These are phyloP conservation scores for Inga laurina DNA, from an alignment of 306 rosid genomes.

Conservation along the genomic window DNA sequence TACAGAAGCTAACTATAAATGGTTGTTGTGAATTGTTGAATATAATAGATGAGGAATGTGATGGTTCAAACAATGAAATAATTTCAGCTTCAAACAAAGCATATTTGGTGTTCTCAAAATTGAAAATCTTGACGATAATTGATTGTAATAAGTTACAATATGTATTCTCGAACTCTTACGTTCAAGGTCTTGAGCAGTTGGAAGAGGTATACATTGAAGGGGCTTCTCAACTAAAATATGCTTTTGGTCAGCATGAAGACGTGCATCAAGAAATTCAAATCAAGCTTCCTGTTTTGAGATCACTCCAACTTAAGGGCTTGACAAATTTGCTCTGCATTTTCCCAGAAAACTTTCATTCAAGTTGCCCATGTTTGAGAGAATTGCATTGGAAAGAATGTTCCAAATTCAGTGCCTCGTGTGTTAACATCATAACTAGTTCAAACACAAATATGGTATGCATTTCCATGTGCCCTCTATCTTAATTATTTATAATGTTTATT, in stretches of 20 bases:
- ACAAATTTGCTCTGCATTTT: background rate
- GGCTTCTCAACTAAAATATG: background rate
- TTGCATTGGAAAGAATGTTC: background rate
- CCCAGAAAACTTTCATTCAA: background rate
- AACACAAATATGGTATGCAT: background rate
- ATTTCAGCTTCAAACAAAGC: background rate
- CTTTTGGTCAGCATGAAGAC: background rate
- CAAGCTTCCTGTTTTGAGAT: background rate
- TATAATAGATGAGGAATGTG: background rate
- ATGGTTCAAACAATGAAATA: background rate
- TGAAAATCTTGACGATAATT: background rate
- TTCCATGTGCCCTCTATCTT: background rate
- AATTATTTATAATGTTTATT: too few species aligned
- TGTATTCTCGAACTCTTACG: background rate
- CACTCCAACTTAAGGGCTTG: background rate
- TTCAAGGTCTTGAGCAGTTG: background rate
- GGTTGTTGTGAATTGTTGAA: background rate
- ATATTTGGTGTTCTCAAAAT: background rate
- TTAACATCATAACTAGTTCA: background rate
- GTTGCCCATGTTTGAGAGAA: constrained; percentile 1
- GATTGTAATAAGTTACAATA: background rate
- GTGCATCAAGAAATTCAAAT: background rate
- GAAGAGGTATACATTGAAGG: background rate
- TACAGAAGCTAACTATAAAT: background rate
- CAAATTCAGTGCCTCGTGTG: background rate